These are phyloP conservation scores for Flaveria brownii DNA, from an alignment of 129 eudicot species.

Conservation along the genomic window DNA sequence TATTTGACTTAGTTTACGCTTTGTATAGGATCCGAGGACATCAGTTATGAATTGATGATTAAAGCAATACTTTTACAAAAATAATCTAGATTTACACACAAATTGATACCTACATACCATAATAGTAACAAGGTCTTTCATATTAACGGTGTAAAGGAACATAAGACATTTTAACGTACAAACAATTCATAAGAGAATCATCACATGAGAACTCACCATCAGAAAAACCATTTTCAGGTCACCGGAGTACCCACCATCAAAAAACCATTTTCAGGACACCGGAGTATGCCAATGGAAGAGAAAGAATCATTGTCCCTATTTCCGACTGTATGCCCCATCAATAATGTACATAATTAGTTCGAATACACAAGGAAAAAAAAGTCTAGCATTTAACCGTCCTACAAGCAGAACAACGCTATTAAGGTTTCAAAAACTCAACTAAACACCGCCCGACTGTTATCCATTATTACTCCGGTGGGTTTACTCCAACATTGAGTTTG, in stretches of 20 bases:
- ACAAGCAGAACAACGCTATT: constrained; percentile 27
- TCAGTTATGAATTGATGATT: neutral
- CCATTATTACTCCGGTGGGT: constrained; percentile 23
- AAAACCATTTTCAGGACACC: constrained; percentile 20
- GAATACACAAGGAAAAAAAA: constrained; percentile 19
- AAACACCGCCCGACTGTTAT: neutral
- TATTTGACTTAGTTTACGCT: no score
- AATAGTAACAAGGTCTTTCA: neutral
- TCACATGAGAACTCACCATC: constrained; percentile 14
- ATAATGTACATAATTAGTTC: constrained; percentile 43
- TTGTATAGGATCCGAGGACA: no score
- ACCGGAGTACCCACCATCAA: constrained; percentile 7
- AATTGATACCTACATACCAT: neutral
- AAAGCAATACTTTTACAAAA: neutral
- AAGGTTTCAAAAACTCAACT: constrained; percentile 19
- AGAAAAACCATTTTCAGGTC: constrained; percentile 16
- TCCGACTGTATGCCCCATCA: constrained; percentile 34
- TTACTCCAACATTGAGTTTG: constrained; percentile 27
- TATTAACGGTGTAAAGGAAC: constrained; percentile 1
- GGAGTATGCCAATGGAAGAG: constrained; percentile 20
- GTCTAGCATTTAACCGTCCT: constrained; percentile 25
- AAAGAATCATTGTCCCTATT: constrained; percentile 50
- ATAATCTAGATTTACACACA: neutral
- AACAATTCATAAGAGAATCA: constrained; percentile 25
- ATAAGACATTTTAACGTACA: constrained; percentile 32